phyloP scores from a whole-genome alignment of 179 eudicot species.

The Amaranthus tricolor region DNA sequence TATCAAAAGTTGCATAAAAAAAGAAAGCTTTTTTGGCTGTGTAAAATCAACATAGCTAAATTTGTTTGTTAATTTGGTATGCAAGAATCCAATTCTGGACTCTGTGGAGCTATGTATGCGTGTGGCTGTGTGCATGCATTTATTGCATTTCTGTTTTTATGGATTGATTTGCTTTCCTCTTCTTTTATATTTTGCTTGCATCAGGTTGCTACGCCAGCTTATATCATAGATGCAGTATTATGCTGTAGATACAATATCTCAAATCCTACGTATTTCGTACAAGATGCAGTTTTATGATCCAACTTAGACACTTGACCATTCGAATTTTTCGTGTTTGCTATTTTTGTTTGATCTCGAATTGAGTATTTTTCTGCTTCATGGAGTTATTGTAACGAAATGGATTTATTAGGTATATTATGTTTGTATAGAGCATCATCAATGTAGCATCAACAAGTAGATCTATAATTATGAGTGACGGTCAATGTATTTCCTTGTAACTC shows the following conservation, averaged over 20 bases:
- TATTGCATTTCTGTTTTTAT: too few relatives aligned
- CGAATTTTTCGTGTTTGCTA: not conserved
- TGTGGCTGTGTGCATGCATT: too few relatives aligned
- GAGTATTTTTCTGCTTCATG: not conserved
- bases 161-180: not conserved
- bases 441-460: not conserved
- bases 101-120: too few relatives aligned
- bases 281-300: not conserved
- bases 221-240: not conserved
- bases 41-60: too few relatives aligned
- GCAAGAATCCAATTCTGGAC: too few relatives aligned
- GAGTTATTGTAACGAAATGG: not conserved
- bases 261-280: not conserved
- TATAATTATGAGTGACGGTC: not conserved
- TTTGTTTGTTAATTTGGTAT: too few relatives aligned
- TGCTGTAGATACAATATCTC: not conserved
- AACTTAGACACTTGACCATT: not conserved
- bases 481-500: conserved; percentile 37
- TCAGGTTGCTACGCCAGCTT: not conserved
- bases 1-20: not conserved
- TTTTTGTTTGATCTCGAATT: not conserved
- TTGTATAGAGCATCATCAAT: not conserved
- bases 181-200: not conserved
- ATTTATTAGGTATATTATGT: not conserved
- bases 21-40: too few relatives aligned